Evolutionary conservation across 164 flowering plant genomes (phyloP), one percentile per base, ranked within the genome.

Genomic region (grape (Vitis vinifera)): DNA sequence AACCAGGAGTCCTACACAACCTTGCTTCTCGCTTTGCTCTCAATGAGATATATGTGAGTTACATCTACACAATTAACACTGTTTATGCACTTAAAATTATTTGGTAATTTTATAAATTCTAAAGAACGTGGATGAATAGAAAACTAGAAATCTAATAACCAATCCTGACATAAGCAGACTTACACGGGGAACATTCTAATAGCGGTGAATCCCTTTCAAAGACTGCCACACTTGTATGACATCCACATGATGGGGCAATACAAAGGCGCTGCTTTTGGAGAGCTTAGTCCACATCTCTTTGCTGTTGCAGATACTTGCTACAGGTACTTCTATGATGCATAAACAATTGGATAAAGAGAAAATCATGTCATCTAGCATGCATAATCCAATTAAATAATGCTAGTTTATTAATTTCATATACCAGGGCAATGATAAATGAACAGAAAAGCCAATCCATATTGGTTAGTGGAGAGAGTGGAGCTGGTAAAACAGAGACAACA

Each of bases 381-480:
- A 57, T 66, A n/a, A 37, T 15, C 61, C 15, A 47, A 49, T 37
- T 23, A 49, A n/a, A 47, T 14, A 50, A 31, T 13, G 67, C 51
- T 50, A 6, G 23, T 57, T 57, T 30, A n/a, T 55, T 49, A 59
- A 17, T 71, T 55, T 27, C 60, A n/a, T 52, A 57, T 51, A 15
- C 57, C 76, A 91, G 94, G 82, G 83, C 90, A 63, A 88, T 91
- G 88, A 84, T 81, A 66, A 88, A 87, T 79, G 93, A 89, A 67
- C 78, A 80, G 11, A 81, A 81, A 64, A 89, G 87, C 77, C 92
- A 91, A 74, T 89, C 97, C 55, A 89, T 91, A 51, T 68, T 91
- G 81, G 94, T 91, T 37, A 91, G 94, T 81, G 94, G 94, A 68
- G 94, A 89, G 76, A 91, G 94, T 81, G 97, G 97, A 47, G 97